Base-by-base conservation (phyloP, 2,329 filamentous ascomycete species). In the Sclerotinia spermophila region DNA sequence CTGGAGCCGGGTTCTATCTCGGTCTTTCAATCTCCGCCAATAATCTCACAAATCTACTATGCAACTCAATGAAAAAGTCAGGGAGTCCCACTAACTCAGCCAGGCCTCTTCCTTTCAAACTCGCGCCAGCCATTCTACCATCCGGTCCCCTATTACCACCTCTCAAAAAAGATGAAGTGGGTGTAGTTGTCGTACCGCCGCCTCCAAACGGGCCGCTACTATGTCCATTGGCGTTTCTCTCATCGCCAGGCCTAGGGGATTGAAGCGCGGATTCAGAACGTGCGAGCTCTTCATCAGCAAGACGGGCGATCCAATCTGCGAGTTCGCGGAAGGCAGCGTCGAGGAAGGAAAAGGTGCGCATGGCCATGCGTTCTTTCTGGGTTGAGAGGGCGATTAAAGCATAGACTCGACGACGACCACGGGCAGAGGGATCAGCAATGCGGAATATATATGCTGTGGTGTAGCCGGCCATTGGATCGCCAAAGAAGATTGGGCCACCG, bases 401-500 rank as follows among this genome's bases (percentile, higher is more conserved):
- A 76, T 91, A 91, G 19, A 90, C 86, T n/a, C 89, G 85, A 79
- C 89, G 89, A 74, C 90, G 87, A 6, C 89, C 89, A 19, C 89
- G 86, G 21, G 89, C 89, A 73, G 90, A 88, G 48, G 90, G 83
- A 77, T 91, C 89, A 10, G 89, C 86, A 56, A 91, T 89, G 38
- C 89, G 88, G 77, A 91, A 91, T 73, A 91, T 89, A 79, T 90
- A 91, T 21, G 89, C 89, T 0, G 89, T 91, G 0, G 89, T 91
- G 79, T 90, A 91, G 42, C 89, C 89, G 1, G 88, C 86, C 0
- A 86, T 78, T 1, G 87, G 84, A 76, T 91, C 89, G 42, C 89
- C 89, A 72, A 91, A 91, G 78, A 91, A 90, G 68, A 91, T 89
- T 42, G 89, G 88, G 0, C 89, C 89, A 3, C 88, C 89, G 3